phyloP scores from a whole-genome alignment of 768 basidiomycete species.

The Amanita exitialis region DNA sequence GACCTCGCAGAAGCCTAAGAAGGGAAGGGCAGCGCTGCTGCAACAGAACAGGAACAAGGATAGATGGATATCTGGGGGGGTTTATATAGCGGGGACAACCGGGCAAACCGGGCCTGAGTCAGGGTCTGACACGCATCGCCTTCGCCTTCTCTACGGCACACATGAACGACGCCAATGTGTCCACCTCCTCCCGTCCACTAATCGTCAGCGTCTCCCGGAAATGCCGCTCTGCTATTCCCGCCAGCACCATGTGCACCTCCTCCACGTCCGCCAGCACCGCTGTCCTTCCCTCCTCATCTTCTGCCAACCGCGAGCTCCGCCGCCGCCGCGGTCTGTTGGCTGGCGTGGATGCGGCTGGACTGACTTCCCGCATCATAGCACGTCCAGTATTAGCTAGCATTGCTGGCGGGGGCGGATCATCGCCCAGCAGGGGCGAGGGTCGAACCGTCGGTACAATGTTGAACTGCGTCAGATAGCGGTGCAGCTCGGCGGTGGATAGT shows the following conservation, averaged over 20 bases:
- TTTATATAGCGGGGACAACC: not conserved
- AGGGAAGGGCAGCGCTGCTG: slow-evolving; percentile 45
- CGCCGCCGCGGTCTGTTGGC: slow-evolving; percentile 67
- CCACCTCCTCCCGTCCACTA: slow-evolving; percentile 59
- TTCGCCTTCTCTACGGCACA: slow-evolving; percentile 59
- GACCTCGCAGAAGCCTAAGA: slow-evolving; percentile 40
- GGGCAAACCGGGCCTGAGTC: not conserved
- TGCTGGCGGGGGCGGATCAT: slow-evolving; percentile 64
- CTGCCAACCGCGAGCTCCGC: slow-evolving; percentile 62
- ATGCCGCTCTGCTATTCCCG: slow-evolving; percentile 62
- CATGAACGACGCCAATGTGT: slow-evolving; percentile 77
- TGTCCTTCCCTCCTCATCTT: slow-evolving; percentile 48
- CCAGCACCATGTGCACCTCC: slow-evolving; percentile 59
- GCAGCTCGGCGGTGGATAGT: slow-evolving; percentile 53
- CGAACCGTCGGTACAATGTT: slow-evolving; percentile 62
- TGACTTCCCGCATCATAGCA: slow-evolving; percentile 27
- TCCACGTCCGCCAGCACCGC: slow-evolving; percentile 63
- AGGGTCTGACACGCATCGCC: slow-evolving; percentile 11
- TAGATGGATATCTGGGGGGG: slow-evolving; percentile 10
- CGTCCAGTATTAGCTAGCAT: slow-evolving; percentile 41
- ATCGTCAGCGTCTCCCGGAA: slow-evolving; percentile 48
- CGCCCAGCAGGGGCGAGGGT: slow-evolving; percentile 56
- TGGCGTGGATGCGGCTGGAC: slow-evolving; percentile 40
- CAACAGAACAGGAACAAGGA: slow-evolving; percentile 18
- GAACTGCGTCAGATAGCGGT: slow-evolving; percentile 65